Base-by-base conservation (phyloP, 2,329 filamentous ascomycete species). In the Raffaelea deltoideospora region DNA sequence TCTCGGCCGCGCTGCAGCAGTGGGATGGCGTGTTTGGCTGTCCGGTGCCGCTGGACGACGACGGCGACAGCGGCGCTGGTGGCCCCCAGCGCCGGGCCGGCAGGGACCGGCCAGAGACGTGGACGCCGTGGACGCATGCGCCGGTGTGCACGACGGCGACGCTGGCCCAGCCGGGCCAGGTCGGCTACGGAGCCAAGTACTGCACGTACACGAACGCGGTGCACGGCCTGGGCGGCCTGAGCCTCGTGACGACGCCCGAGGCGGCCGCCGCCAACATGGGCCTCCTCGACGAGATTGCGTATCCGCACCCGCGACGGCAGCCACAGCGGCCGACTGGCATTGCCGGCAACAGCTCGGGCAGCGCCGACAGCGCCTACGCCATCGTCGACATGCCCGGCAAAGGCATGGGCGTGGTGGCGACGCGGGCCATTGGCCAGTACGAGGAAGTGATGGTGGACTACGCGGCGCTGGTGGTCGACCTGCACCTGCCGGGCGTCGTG, bases 11-110 rank as follows among this genome's bases (percentile, higher is more conserved):
- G 2, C 37, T 43, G 10, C 37, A 38, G 17, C 31, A 35, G 10
- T 27, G n/a, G n/a, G n/a, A 27, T 11, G 24, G 34, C n/a, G 17
- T 21, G 10, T 39, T 40, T 31, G 37, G 37, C 11, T 48, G 45
- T 22, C 38, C 36, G 2, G 17, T 37, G 1, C 76, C 77, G 0
- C 70, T 79, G 46, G 80, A 81, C 38, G 80, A 81, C 36, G 55
- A 57, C 1, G 19, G 17, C 13, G 18, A 10, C 8, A 8, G 30
- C 10, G n/a, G n/a, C n/a, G n/a, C n/a, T n/a, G n/a, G n/a, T n/a
- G n/a, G n/a, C 29, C 31, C 0, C 39, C 34, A 2, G 22, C 15
- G 8, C 10, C 5, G 27, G 8, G n/a, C 6, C 27, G n/a, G 27
- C 29, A 31, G 13, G 13, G 10, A 31, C 5, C 29, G 33, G 4